Evolutionary conservation across 805 yeast genomes (phyloP), one percentile per base, ranked within the genome.

Genomic region (Nadsonia fulvescens): DNA sequence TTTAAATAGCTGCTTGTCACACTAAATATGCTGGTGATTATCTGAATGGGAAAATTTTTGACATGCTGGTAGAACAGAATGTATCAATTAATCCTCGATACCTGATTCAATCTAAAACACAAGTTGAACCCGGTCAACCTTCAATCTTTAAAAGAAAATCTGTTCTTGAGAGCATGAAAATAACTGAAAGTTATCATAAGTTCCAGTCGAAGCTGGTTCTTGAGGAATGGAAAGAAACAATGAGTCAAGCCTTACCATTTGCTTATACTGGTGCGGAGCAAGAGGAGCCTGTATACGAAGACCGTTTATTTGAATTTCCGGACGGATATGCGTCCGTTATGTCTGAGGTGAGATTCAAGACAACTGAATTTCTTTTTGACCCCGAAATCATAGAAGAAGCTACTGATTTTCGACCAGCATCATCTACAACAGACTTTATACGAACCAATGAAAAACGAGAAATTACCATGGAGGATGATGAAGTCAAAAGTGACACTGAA

Each of bases 331-430:
- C 93, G 31, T 70, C 54, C 34, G 57, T 60, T 24, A 49, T 77
- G 33, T 75, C 75, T 1, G 89, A 82, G 42, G 57, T 75, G n/a
- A 43, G 83, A 27, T 79, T 82, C 43, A 62, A 57, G 23, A 86
- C 91, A 3, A 47, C 48, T 5, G 37, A 32, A n/a, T 25, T 29
- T 44, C 54, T 18, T 61, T 25, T 25, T 12, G 28, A 25, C 20
- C 23, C 23, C 5, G 28, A 25, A 9, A 25, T 23, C 7, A 23
- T 25, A 12, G 23, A 23, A 4, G 28, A 25, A 5, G 15, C 28
- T 12, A 23, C 28, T 6, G 14, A 18, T n/a, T n/a, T n/a, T n/a
- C n/a, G n/a, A n/a, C n/a, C n/a, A n/a, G n/a, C n/a, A n/a, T n/a
- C n/a, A n/a, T n/a, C n/a, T n/a, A n/a, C 61, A 31, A 52, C 51